Base-by-base conservation (phyloP, 495 filamentous ascomycete species). In the Tuber melanosporum region DNA sequence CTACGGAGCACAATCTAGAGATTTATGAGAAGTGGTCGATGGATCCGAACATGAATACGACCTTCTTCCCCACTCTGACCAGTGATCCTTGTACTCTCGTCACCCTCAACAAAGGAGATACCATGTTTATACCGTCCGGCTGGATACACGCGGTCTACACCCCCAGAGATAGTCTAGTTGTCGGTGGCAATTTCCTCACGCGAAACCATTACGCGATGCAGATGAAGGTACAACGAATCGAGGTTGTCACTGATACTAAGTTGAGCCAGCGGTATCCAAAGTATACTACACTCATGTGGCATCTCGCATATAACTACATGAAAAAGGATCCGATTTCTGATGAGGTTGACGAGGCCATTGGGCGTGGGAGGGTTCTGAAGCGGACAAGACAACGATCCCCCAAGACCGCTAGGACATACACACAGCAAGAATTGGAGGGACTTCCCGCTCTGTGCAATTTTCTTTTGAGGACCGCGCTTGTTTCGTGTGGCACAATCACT, bases 71-170 rank as follows among this genome's bases (percentile, higher is more conserved):
- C 8, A 76, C 77, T 72, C 49, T 82, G 22, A 71, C 74, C 14
- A 92, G 91, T 17, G 91, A 92, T 77, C 91, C 92, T 76, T 93
- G 91, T 83, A 91, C 91, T 76, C 88, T 91, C 43, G 90, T 93
- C 69, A 91, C 92, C 78, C 88, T 93, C 10, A 87, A 86, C 26
- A 90, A 91, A 79, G 91, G 91, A 15, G 91, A 93, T 81, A 93
- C 91, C 6, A 92, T 93, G 89, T 84, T 93, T 57, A 93, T 93
- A 75, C 91, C 91, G 8, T 91, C 91, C 19, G 91, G 91, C 17
- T 93, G 91, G 91, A 93, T 93, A 73, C 91, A 93, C 81, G 91
- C 91, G 20, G 91, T 93, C 10, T 93, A 92, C 90, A 93, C 91
- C 22, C 91, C 91, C 2, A 88, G 91, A 77, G 90, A 92, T 81